Percentiles rank a stretch among this genome's conserved stretches.
These are phyloP conservation scores for Striga asiatica DNA, from an alignment of 257 asterid species.

Conservation along the genomic window DNA sequence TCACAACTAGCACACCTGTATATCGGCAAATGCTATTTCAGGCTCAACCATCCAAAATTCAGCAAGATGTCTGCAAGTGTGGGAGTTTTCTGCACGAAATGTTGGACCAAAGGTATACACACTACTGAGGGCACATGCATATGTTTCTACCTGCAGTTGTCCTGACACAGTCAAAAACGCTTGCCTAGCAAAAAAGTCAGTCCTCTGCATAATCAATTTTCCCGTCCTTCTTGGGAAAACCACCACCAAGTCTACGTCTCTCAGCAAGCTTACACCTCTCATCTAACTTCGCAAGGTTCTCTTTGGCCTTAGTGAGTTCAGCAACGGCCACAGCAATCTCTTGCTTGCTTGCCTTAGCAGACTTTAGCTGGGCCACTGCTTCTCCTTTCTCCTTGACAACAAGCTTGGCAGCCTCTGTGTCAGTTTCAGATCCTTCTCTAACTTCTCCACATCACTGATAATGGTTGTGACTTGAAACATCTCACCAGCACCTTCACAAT, in stretches of 20 bases:
- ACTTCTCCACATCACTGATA: slow-evolving; percentile 55
- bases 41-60: slow-evolving; percentile 99
- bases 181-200: slow-evolving; percentile 87
- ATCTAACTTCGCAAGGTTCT: slow-evolving; percentile 39
- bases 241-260: slow-evolving; percentile 46
- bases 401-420: slow-evolving; percentile 49
- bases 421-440: slow-evolving; percentile 71
- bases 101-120: slow-evolving; percentile 97
- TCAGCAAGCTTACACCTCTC: slow-evolving; percentile 54
- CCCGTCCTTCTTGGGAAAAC: slow-evolving; percentile 73
- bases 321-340: slow-evolving; percentile 54
- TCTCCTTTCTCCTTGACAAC: slow-evolving; percentile 68
- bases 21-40: slow-evolving; percentile 89
- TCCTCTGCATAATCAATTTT: slow-evolving; percentile 83
- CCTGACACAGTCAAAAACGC: slow-evolving; percentile 97
- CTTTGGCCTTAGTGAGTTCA: slow-evolving; percentile 69
- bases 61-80: slow-evolving; percentile 87
- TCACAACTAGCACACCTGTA: slow-evolving; percentile 39
- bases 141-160: slow-evolving; percentile 92
- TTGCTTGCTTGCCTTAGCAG: slow-evolving; percentile 54
- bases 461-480: slow-evolving; percentile 94
- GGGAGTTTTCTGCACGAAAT: slow-evolving; percentile 89
- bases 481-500: slow-evolving; percentile 99
- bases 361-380: slow-evolving; percentile 55
- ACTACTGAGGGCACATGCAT: slow-evolving; percentile 84